Conservation (phyloP, 768 basidiomycete species). For the Heimioporus sp. region DNA sequence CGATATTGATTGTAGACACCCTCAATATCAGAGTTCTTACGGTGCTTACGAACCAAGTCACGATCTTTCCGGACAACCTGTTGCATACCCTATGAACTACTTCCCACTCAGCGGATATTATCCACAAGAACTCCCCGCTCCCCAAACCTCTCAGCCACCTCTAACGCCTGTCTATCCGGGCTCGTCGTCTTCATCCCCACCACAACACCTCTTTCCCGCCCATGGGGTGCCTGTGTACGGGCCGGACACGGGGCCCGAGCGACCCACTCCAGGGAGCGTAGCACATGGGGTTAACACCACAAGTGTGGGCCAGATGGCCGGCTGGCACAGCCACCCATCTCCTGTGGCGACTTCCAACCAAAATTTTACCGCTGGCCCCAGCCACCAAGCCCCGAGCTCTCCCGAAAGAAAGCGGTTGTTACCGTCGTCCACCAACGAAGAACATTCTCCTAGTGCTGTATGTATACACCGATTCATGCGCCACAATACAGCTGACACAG, state of each 20-base stretch:
- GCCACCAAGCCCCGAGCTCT: slow-evolving; percentile 12
- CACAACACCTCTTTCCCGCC: not conserved
- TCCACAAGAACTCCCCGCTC: not conserved
- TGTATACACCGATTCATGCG: not conserved
- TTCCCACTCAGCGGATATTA: not conserved
- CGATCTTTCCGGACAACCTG: not conserved
- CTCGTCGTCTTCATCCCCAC: not conserved
- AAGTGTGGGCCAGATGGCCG: not conserved
- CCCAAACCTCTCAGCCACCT: slow-evolving; percentile 1
- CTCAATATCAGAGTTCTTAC: not conserved
- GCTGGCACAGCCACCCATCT: slow-evolving; percentile 19
- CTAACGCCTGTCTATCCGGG: not conserved
- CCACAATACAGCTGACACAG: slow-evolving; percentile 16
- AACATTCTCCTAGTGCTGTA: slow-evolving; percentile 12
- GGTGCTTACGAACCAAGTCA: not conserved
- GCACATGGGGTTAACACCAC: slow-evolving; percentile 8
- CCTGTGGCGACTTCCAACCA: slow-evolving; percentile 17
- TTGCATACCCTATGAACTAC: not conserved
- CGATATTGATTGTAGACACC: not conserved
- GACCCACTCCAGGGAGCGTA: not conserved
- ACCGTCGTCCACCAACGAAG: slow-evolving; percentile 8
- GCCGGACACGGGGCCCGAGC: not conserved
- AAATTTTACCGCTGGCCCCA: slow-evolving; percentile 7
- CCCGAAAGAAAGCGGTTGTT: slow-evolving; percentile 18
- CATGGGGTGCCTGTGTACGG: not conserved